A percentile compares a stretch with the other conserved stretches of the same genome.
Conservation (phyloP, 208 protist species). For the Leishmania aethiopica region DNA sequence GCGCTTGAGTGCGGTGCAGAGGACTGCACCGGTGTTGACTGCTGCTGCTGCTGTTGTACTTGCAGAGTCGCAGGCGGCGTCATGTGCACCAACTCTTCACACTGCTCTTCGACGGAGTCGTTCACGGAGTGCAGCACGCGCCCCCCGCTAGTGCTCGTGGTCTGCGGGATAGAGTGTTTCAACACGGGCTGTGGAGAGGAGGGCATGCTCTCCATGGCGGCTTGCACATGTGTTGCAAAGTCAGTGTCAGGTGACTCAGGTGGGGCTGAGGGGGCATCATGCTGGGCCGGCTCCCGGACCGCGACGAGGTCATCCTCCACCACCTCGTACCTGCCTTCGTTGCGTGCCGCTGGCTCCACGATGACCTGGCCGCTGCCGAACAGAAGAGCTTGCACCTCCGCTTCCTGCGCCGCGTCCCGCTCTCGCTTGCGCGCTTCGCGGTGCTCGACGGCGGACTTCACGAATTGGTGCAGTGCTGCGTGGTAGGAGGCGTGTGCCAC, state of each 20-base stretch:
- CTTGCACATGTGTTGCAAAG: conserved; percentile 26
- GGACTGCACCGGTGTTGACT: background rate
- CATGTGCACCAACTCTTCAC: conserved; percentile 8
- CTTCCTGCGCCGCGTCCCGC: conserved; percentile 20
- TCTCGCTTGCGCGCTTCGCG: conserved; percentile 22
- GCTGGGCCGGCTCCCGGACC: background rate
- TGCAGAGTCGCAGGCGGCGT: background rate
- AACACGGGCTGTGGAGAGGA: conserved; percentile 5
- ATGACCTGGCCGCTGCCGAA: conserved; percentile 13
- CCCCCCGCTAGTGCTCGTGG: background rate
- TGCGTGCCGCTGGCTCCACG: background rate
- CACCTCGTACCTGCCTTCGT: background rate
- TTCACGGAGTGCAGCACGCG: conserved; percentile 1
- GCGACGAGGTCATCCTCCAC: background rate
- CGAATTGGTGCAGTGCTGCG: conserved; percentile 32
- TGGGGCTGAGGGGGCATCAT: background rate
- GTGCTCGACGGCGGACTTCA: conserved; percentile 15
- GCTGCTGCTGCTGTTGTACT: background rate
- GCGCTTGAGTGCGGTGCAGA: background rate
- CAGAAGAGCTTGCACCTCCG: conserved; percentile 35
- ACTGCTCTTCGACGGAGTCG: conserved; percentile 16
- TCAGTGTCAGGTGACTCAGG: background rate
- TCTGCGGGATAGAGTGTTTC: conserved; percentile 15
- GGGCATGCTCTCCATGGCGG: conserved; percentile 28
- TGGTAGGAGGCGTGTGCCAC: conserved; percentile 19